Evolutionary conservation across 73 alveolate genomes (phyloP), one percentile per base, ranked within the genome.

Genomic region (Paramecium sexaurelia): DNA sequence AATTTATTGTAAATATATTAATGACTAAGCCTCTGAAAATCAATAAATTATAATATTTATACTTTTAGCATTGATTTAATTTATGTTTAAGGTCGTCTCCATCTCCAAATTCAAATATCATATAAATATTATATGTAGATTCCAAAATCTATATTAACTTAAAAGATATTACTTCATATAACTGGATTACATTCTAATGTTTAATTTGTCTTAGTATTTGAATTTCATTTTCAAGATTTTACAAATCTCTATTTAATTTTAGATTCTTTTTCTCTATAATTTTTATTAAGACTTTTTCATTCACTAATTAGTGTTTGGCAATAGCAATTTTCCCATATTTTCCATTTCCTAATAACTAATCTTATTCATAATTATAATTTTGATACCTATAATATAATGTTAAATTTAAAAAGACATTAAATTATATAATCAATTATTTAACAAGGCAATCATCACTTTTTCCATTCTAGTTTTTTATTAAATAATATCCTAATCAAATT

Each of bases 401-500:
- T 61, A 32, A 26, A 61, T 61, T 61, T 61, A 61, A 61, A 61
- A 61, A 61, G 83, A 61, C 83, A 61, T 61, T 61, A 61, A 17
- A 61, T 61, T 61, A 61, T 61, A 61, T 61, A 61, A 61, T 61
- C 83, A 61, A 61, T 61, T 61, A 61, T 61, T 61, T 61, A 61
- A 27, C 13, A 61, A 32, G 1, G 83, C 83, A 61, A 61, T 22
- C 83, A 61, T 61, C 3, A 61, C 83, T 61, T 61, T 61, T 61
- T 61, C 83, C 47, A 61, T 61, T 26, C 26, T 26, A 26, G 17
- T 15, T 32, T 61, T 61, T 27, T 61, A 13, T 61, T 61, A 8
- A 2, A 11, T 61, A 0, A 61, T 1, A 13, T 61, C 83, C 3
- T 5, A 24, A 61, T 61, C 83, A 32, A 61, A 61, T 11, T 32